Evolutionary conservation across 768 basidiomycete species (phyloP), one percentile per base, ranked within the genome.

Genomic region (Lactarius psammicola): DNA sequence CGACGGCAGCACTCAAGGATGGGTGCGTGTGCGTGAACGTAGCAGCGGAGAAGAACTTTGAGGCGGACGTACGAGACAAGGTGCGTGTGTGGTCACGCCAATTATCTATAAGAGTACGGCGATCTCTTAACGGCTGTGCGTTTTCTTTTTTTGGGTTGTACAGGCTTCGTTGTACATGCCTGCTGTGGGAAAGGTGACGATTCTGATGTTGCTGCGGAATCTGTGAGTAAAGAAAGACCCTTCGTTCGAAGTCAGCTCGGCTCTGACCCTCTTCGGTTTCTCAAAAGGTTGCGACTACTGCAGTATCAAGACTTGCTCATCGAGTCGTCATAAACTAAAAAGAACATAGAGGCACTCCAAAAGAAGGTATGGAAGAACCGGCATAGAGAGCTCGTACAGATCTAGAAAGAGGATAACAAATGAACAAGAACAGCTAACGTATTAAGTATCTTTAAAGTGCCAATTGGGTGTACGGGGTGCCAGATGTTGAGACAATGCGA

Each of bases 151-250:
- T 15, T 15, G 36, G 64, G 23, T 51, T 26, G 49, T 5, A 51
- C 64, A 94, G 95, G 95, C 95, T 13, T 94, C 94, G 17, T 80
- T 99, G 65, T 98, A 98, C 76, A 82, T 98, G 68, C 95, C 96
- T 10, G 89, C 93, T 6, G 94, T 99, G n/a, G 97, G 97, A 23
- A 97, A 96, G 78, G 91, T 97, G 64, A 99, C 97, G 1, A 97
- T 98, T 70, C 80, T 95, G 73, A 96, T 99, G 93, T 83, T 99
- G n/a, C 83, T 97, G 72, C 85, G 96, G 56, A 99, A 99, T 75
- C 74, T 99, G 90, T 95, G 74, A 74, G 93, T 80, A 10, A 0
- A 13, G 23, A 11, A 1, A 10, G 28, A 44, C 4, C 30, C 3
- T 40, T 13, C 23, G n/a, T 30, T 17, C 7, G 2, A 5, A 23